These are phyloP conservation scores for Dactylorhiza incarnata DNA, from an alignment of 106 monocot genomes.

Conservation along the genomic window DNA sequence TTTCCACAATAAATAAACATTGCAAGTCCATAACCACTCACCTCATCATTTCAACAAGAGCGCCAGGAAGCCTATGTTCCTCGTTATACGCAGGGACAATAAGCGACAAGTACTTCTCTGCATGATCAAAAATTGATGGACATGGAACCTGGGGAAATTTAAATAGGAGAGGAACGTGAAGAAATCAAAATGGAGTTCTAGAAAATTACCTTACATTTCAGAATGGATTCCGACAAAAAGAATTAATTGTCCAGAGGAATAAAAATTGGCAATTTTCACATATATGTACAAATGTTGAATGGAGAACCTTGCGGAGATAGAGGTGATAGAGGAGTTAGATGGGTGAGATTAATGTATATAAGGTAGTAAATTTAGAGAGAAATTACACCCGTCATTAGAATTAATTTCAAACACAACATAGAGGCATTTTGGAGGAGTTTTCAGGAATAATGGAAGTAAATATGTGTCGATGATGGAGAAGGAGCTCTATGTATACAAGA, in stretches of 20 bases:
- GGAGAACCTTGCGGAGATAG: background rate
- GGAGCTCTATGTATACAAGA: background rate
- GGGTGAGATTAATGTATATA: background rate
- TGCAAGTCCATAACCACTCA: conserved; percentile 27
- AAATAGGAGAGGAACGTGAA: background rate
- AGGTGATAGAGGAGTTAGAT: background rate
- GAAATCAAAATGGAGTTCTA: background rate
- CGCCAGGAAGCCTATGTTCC: conserved; percentile 81
- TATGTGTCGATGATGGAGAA: background rate
- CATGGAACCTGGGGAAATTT: conserved; percentile 56
- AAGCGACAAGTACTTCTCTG: conserved; percentile 94
- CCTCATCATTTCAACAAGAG: conserved; percentile 77
- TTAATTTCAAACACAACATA: background rate
- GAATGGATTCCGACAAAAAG: background rate
- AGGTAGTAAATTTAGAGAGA: background rate
- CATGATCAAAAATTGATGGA: conserved; percentile 85
- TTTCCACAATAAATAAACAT: background rate
- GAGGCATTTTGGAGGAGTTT: background rate
- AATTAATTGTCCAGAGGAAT: background rate
- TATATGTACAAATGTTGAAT: background rate
- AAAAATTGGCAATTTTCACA: background rate
- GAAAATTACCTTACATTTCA: background rate
- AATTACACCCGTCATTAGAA: background rate
- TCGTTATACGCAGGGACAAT: conserved; percentile 94
- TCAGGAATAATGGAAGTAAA: background rate